Evolutionary conservation across 768 basidiomycete genomes (phyloP).

Genomic region (Termitomyces sp.): DNA sequence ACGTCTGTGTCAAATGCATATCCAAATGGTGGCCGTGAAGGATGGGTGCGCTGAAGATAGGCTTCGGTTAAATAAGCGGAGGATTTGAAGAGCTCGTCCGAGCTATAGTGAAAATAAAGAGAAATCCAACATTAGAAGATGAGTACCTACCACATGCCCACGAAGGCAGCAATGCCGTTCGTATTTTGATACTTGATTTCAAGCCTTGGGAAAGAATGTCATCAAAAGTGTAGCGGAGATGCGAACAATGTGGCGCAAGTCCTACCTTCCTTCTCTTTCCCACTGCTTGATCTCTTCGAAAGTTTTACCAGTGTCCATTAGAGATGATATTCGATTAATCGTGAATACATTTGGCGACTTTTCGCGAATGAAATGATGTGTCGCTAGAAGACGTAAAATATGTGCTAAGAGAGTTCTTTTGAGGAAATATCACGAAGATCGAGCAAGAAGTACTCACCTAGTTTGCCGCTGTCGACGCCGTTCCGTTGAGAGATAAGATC

Average conservation of each 20-base stretch:
- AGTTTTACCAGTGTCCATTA: slow-evolving; percentile 63
- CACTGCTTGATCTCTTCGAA: slow-evolving; percentile 36
- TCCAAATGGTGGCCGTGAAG: slow-evolving; percentile 63
- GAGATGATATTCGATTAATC: slow-evolving; percentile 62
- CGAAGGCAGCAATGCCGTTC: slow-evolving; percentile 64
- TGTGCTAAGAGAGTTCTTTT: slow-evolving; percentile 43
- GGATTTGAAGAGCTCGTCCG: slow-evolving; percentile 75
- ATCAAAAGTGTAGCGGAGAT: slow-evolving; percentile 5
- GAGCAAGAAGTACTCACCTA: slow-evolving; percentile 31
- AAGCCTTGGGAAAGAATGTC: slow-evolving; percentile 31
- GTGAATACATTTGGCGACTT: slow-evolving; percentile 67
- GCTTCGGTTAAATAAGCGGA: slow-evolving; percentile 73
- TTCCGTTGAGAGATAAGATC: slow-evolving; percentile 37
- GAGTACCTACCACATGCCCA: slow-evolving; percentile 55
- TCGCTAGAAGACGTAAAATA: slow-evolving; percentile 68
- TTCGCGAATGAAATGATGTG: slow-evolving; percentile 72
- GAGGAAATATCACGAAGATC: background rate
- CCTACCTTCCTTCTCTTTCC: slow-evolving; percentile 26
- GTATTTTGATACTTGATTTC: slow-evolving; percentile 62
- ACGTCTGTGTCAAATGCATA: slow-evolving; percentile 52
- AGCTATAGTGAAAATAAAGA: slow-evolving; percentile 29
- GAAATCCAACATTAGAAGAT: background rate
- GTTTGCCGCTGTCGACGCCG: slow-evolving; percentile 41
- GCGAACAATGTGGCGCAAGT: background rate
- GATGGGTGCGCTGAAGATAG: slow-evolving; percentile 39